These are phyloP conservation scores for Domatiomyces globalis DNA, from an alignment of 2,329 filamentous ascomycete species.

Conservation along the genomic window DNA sequence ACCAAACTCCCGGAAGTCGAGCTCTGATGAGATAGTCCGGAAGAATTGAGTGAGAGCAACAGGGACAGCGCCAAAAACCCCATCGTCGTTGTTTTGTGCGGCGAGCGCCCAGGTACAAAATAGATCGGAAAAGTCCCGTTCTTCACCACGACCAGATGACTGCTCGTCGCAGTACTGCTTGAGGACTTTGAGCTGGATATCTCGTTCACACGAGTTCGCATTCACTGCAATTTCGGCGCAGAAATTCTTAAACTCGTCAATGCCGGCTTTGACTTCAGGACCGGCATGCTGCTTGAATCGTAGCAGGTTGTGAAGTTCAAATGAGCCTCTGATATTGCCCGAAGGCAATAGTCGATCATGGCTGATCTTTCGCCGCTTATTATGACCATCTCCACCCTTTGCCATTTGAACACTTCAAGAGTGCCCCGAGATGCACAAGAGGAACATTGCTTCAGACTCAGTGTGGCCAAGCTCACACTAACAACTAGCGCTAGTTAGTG, in stretches of 20 bases:
- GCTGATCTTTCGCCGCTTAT: background rate
- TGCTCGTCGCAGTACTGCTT: conserved; percentile 40
- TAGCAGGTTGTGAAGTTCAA: conserved; percentile 44
- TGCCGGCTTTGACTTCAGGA: conserved; percentile 20
- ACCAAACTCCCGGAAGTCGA: conserved; percentile 63
- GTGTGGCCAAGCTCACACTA: background rate
- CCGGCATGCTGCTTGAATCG: conserved; percentile 4
- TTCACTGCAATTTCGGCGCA: conserved; percentile 26
- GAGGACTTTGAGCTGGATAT: conserved; percentile 29
- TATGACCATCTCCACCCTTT: background rate
- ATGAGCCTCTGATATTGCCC: conserved; percentile 31
- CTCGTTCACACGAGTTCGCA: conserved; percentile 25
- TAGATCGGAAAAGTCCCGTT: conserved; percentile 55
- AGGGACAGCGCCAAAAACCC: conserved; percentile 63
- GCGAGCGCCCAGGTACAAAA: conserved; percentile 83
- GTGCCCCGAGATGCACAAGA: background rate
- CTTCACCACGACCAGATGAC: conserved; percentile 40
- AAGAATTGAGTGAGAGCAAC: conserved; percentile 71
- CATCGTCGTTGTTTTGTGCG: conserved; percentile 63
- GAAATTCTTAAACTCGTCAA: conserved; percentile 33
- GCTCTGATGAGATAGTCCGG: conserved; percentile 57
- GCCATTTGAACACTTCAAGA: background rate
- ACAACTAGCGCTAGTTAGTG: background rate
- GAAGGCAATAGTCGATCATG: background rate
- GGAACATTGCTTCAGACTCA: background rate